These are phyloP conservation scores for Lobosporangium transversale DNA, from an alignment of 192 early-diverging fungal genomes.

Conservation along the genomic window DNA sequence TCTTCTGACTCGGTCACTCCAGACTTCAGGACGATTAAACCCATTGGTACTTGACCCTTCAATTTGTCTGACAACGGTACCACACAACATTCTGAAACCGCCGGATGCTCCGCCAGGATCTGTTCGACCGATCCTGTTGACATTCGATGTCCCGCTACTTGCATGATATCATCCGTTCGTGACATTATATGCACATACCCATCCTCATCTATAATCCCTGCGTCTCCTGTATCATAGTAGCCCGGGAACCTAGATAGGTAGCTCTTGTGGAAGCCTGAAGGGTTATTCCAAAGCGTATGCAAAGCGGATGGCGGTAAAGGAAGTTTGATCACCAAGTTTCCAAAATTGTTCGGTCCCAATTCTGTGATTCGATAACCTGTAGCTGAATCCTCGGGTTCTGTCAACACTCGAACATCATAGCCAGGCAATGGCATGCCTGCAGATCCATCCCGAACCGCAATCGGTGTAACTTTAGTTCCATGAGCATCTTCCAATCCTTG, in stretches of 20 bases:
- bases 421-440: conserved; percentile 85
- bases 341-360: conserved; percentile 68
- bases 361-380: conserved; percentile 22
- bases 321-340: conserved; percentile 81
- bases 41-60: conserved; percentile 76
- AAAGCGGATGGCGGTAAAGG: conserved; percentile 86
- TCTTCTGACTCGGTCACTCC: conserved; percentile 20
- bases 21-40: conserved; percentile 64
- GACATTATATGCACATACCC: conserved; percentile 78
- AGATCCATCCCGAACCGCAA: conserved; percentile 68
- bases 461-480: conserved; percentile 43
- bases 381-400: conserved; percentile 58
- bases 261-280: conserved; percentile 70
- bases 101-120: conserved; percentile 70
- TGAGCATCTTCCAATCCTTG: conserved; percentile 60
- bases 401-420: conserved; percentile 72
- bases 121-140: conserved; percentile 84
- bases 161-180: conserved; percentile 83
- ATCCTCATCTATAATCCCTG: conserved; percentile 80
- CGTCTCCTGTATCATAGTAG: conserved; percentile 85
- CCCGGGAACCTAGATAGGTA: conserved; percentile 85
- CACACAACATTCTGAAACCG: conserved; percentile 76
- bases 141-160: conserved; percentile 88
- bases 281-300: conserved; percentile 83
- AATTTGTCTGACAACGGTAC: conserved; percentile 71